These are phyloP conservation scores for Aspergillus egyptiacus DNA, from an alignment of 495 filamentous ascomycete genomes.

Conservation along the genomic window DNA sequence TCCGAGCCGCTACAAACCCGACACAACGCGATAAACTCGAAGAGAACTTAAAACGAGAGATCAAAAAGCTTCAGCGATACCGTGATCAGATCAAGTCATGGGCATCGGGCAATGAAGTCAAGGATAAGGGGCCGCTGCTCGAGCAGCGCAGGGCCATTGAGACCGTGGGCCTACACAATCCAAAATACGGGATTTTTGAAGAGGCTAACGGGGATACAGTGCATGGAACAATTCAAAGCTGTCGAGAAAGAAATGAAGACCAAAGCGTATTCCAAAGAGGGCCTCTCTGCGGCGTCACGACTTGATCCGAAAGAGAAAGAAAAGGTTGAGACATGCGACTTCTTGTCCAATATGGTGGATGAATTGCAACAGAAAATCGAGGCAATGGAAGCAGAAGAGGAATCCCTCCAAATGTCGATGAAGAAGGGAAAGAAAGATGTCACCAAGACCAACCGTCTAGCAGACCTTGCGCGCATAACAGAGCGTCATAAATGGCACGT, in stretches of 20 bases:
- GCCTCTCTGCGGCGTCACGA: slow-evolving; percentile 80
- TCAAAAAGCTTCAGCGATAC: slow-evolving; percentile 97
- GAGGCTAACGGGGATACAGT: slow-evolving; percentile 43
- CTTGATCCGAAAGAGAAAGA: slow-evolving; percentile 93
- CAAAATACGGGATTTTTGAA: neutral
- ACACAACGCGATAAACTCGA: slow-evolving; percentile 98
- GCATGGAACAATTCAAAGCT: slow-evolving; percentile 99
- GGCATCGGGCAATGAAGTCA: slow-evolving; percentile 95
- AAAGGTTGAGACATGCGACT: slow-evolving; percentile 78
- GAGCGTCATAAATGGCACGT: slow-evolving; percentile 97
- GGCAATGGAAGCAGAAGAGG: slow-evolving; percentile 82
- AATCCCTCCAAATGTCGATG: slow-evolving; percentile 76
- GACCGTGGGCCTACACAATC: slow-evolving; percentile 52
- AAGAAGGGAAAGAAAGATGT: slow-evolving; percentile 90
- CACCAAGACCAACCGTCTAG: slow-evolving; percentile 76
- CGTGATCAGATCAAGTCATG: slow-evolving; percentile 99
- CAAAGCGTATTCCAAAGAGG: slow-evolving; percentile 98
- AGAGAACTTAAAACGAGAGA: slow-evolving; percentile 95
- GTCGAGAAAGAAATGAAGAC: slow-evolving; percentile 99
- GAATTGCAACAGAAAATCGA: slow-evolving; percentile 92
- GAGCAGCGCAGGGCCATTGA: slow-evolving; percentile 94
- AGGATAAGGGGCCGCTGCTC: slow-evolving; percentile 91
- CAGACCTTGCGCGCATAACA: slow-evolving; percentile 73
- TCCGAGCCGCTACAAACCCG: slow-evolving; percentile 78
- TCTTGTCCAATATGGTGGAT: slow-evolving; percentile 81